Evolutionary conservation across 352 stramenopile species (phyloP).

Genomic region (Elongisporangium prolatum): DNA sequence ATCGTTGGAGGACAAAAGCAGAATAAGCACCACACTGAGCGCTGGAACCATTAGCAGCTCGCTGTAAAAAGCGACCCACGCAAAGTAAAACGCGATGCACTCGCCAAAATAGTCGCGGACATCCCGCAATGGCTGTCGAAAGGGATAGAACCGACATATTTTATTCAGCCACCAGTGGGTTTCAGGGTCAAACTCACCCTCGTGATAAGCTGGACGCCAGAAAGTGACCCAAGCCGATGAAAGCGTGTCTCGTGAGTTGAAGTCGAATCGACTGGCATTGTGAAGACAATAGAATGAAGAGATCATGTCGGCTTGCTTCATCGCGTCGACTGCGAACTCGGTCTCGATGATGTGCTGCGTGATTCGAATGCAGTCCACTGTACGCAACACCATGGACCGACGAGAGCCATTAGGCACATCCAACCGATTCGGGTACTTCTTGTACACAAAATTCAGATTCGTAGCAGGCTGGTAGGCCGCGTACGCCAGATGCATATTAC

Average conservation of each 20-base stretch:
- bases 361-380: slow-evolving; percentile 51
- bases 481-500: slow-evolving; percentile 26
- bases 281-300: slow-evolving; percentile 41
- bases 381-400: slow-evolving; percentile 50
- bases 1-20: slow-evolving; percentile 10
- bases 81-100: slow-evolving; percentile 88
- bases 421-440: slow-evolving; percentile 47
- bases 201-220: slow-evolving; percentile 35
- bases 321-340: slow-evolving; percentile 37
- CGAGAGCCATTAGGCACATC: slow-evolving; percentile 32
- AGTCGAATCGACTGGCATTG: slow-evolving; percentile 52
- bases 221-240: slow-evolving; percentile 48
- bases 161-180: slow-evolving; percentile 36
- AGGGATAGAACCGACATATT: slow-evolving; percentile 30
- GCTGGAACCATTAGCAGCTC: slow-evolving; percentile 58
- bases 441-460: slow-evolving; percentile 64
- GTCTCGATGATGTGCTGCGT: slow-evolving; percentile 35
- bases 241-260: slow-evolving; percentile 24
- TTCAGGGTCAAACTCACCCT: slow-evolving; percentile 30
- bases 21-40: slow-evolving; percentile 23
- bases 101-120: slow-evolving; percentile 89
- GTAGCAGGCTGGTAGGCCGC: slow-evolving; percentile 36
- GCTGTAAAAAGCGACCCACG: slow-evolving; percentile 80
- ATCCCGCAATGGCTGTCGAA: slow-evolving; percentile 69
- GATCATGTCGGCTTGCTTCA: slow-evolving; percentile 21